These are phyloP conservation scores for Sechiopsis laciniata DNA, from an alignment of 306 rosid genomes.

Conservation along the genomic window DNA sequence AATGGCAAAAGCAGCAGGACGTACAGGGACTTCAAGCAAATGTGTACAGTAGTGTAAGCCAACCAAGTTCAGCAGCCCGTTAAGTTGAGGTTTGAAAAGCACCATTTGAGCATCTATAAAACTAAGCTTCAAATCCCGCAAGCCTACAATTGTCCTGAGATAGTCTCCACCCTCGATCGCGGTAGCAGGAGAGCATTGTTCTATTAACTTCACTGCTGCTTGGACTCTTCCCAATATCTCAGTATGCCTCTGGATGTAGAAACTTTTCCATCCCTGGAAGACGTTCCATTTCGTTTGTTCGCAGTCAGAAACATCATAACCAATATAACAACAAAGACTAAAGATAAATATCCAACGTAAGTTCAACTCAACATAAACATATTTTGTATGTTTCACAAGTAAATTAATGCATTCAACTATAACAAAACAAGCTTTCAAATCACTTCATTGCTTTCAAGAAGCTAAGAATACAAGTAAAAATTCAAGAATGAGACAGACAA, in stretches of 20 bases:
- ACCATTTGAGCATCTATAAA: constrained; percentile 56
- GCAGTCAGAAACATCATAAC: neutral
- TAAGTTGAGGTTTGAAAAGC: constrained; percentile 49
- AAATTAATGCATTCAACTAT: neutral
- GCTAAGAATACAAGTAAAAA: neutral
- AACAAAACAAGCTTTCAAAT: neutral
- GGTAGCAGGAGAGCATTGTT: constrained; percentile 32
- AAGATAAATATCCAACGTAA: neutral
- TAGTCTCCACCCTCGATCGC: constrained; percentile 65
- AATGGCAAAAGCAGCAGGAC: constrained; percentile 18
- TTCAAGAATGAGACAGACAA: neutral
- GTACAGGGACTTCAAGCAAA: constrained; percentile 59
- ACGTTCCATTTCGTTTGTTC: constrained; percentile 10
- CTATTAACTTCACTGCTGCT: constrained; percentile 42
- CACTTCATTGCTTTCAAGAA: neutral
- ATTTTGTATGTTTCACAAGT: neutral
- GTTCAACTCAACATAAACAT: constrained; percentile 5
- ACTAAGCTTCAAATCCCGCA: constrained; percentile 45
- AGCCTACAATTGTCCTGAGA: constrained; percentile 42
- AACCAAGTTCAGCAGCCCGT: constrained; percentile 59
- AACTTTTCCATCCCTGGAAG: constrained; percentile 59
- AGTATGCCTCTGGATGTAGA: constrained; percentile 55
- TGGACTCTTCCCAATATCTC: constrained; percentile 44
- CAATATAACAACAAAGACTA: neutral
- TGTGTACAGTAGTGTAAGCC: constrained; percentile 57